These are phyloP conservation scores for Sanghuangporus baumii DNA, from an alignment of 1,284 basidiomycete genomes.

Conservation along the genomic window DNA sequence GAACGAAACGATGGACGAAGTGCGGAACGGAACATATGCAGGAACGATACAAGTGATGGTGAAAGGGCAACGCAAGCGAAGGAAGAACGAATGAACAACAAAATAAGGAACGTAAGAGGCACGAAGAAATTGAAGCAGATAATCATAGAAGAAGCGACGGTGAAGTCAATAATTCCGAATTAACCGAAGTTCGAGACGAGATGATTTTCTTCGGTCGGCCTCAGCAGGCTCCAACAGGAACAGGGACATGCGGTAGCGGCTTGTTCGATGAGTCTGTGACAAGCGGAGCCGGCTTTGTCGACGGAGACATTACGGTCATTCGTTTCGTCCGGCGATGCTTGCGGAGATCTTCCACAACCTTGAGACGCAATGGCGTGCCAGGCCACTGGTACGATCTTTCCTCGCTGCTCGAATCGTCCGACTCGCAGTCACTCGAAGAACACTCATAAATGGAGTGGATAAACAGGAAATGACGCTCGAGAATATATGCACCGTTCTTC, in stretches of 20 bases:
- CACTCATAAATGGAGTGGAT: constrained; percentile 15
- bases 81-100: not conserved
- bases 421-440: constrained; percentile 1
- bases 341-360: constrained; percentile 14
- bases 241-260: constrained; percentile 3
- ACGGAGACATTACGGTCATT: constrained; percentile 4
- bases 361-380: constrained; percentile 11
- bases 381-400: constrained; percentile 8
- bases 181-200: not conserved
- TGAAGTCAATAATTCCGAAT: not conserved
- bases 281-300: not conserved
- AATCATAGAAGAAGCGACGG: not conserved
- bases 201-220: not conserved
- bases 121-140: not conserved
- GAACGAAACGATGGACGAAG: not conserved
- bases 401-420: constrained; percentile 2
- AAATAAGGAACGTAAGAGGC: not conserved
- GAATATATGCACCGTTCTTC: constrained; percentile 54
- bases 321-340: constrained; percentile 4
- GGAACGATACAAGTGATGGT: not conserved
- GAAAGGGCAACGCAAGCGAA: not conserved
- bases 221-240: constrained; percentile 5
- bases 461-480: constrained; percentile 45
- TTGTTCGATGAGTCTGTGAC: not conserved
- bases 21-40: not conserved